Conservation (phyloP, 371 early-diverging fungal genomes). For the Caulochytrium protostelioides region DNA sequence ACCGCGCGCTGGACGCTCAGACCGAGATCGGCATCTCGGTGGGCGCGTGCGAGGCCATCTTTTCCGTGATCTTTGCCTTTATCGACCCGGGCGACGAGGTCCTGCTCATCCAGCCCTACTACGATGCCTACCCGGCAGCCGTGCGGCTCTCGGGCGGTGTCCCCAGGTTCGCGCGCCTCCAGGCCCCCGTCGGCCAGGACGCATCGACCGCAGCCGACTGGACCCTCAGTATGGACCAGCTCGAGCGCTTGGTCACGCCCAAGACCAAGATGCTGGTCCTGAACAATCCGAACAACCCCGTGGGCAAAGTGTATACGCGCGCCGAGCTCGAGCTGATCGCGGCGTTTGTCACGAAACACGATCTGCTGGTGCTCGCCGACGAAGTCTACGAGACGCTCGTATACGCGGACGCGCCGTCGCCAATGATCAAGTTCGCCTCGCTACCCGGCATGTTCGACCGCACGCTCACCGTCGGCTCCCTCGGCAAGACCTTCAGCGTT, state of each 20-base stretch:
- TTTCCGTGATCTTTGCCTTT: conserved; percentile 49
- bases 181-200: conserved; percentile 19
- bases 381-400: conserved; percentile 84
- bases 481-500: conserved; percentile 79
- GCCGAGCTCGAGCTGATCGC: conserved; percentile 57
- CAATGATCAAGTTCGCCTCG: conserved; percentile 39
- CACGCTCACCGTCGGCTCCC: conserved; percentile 76
- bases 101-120: conserved; percentile 52
- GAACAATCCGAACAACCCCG: conserved; percentile 91
- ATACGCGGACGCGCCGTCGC: conserved; percentile 30
- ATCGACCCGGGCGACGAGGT: conserved; percentile 64
- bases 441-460: conserved; percentile 70
- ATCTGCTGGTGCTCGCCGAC: conserved; percentile 72
- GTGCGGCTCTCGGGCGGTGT: conserved; percentile 72
- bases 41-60: conserved; percentile 84
- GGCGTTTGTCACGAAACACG: conserved; percentile 49
- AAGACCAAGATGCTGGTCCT: conserved; percentile 67
- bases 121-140: conserved; percentile 61
- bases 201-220: conserved; percentile 44
- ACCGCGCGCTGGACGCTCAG: conserved; percentile 46
- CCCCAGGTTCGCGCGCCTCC: conserved; percentile 63
- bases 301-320: conserved; percentile 53
- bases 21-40: conserved; percentile 70
- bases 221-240: conserved; percentile 61
- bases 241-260: conserved; percentile 49